Conservation (phyloP, 2,329 filamentous ascomycete species). For the Cytospora mali region DNA sequence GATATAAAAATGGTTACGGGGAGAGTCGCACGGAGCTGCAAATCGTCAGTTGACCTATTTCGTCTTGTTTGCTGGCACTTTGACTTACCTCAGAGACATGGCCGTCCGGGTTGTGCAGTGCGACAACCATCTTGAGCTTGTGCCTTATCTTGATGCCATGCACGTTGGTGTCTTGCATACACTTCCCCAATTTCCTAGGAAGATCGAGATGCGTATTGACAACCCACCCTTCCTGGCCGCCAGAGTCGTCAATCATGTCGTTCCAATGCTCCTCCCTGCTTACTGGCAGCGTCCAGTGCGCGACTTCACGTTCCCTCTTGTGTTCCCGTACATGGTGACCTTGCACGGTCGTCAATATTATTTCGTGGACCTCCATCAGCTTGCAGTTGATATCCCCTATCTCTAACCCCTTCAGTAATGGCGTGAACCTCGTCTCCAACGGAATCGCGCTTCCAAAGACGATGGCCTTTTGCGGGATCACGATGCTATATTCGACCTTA, state of each 20-base stretch:
- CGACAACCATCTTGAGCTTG: conserved; percentile 88
- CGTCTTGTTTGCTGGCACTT: neutral
- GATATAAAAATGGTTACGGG: conserved; percentile 95
- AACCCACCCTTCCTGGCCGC: conserved; percentile 63
- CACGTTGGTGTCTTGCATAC: conserved; percentile 86
- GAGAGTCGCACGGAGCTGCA: conserved; percentile 79
- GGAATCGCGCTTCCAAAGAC: conserved; percentile 88
- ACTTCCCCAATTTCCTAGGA: conserved; percentile 79
- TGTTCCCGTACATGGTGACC: conserved; percentile 56
- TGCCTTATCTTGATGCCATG: conserved; percentile 91
- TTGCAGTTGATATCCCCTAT: conserved; percentile 82
- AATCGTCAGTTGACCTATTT: conserved; percentile 30
- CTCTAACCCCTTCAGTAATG: conserved; percentile 83
- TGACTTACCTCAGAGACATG: conserved; percentile 80
- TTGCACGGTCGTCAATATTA: conserved; percentile 53
- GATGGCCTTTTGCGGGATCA: conserved; percentile 90
- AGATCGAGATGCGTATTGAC: conserved; percentile 67
- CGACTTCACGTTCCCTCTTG: conserved; percentile 66
- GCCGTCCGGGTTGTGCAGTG: conserved; percentile 91
- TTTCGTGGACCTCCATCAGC: conserved; percentile 77
- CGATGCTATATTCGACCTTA: conserved; percentile 94
- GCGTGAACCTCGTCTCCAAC: conserved; percentile 84
- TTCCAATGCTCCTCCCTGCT: conserved; percentile 66
- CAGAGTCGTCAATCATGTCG: conserved; percentile 68
- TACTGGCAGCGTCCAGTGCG: conserved; percentile 59